A percentile compares a stretch with the other conserved stretches of the same genome.
Evolutionary conservation across 2,329 filamentous ascomycete genomes (phyloP).

Genomic region (Fusarium coffeatum): DNA sequence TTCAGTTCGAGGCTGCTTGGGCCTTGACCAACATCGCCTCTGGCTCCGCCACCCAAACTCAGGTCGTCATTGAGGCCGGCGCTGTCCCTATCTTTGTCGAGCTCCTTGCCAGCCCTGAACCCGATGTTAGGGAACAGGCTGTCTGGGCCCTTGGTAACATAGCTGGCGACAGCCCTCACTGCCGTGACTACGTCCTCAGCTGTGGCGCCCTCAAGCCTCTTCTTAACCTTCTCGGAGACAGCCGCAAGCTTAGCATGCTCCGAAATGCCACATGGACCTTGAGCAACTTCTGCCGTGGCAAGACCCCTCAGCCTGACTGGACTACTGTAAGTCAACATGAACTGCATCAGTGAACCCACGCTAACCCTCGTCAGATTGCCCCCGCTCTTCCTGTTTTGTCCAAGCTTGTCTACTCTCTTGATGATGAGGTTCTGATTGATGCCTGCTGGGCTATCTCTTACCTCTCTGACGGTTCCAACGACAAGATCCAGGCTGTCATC

Average conservation of each 20-base stretch:
- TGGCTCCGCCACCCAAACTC: constrained; percentile 95
- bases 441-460: constrained; percentile 99
- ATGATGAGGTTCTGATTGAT: constrained; percentile 98
- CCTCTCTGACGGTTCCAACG: constrained; percentile 96
- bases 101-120: constrained; percentile 92
- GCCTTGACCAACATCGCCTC: constrained; percentile 99
- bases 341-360: neutral
- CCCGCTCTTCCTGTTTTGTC: constrained; percentile 94
- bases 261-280: constrained; percentile 98
- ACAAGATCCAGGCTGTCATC: constrained; percentile 99
- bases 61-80: constrained; percentile 98
- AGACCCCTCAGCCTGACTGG: constrained; percentile 99
- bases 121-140: constrained; percentile 96
- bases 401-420: constrained; percentile 97
- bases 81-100: constrained; percentile 99
- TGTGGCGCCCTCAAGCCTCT: constrained; percentile 92
- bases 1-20: constrained; percentile 99
- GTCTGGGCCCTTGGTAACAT: constrained; percentile 99
- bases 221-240: constrained; percentile 90
- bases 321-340: constrained; percentile 75
- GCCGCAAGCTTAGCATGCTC: constrained; percentile 99
- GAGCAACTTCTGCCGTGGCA: constrained; percentile 99
- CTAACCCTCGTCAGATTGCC: constrained; percentile 73
- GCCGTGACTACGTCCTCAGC: constrained; percentile 94
- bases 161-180: constrained; percentile 96